Evolutionary conservation across 2,329 filamentous ascomycete species (phyloP).

Genomic region (Byssochlamys sp.): DNA sequence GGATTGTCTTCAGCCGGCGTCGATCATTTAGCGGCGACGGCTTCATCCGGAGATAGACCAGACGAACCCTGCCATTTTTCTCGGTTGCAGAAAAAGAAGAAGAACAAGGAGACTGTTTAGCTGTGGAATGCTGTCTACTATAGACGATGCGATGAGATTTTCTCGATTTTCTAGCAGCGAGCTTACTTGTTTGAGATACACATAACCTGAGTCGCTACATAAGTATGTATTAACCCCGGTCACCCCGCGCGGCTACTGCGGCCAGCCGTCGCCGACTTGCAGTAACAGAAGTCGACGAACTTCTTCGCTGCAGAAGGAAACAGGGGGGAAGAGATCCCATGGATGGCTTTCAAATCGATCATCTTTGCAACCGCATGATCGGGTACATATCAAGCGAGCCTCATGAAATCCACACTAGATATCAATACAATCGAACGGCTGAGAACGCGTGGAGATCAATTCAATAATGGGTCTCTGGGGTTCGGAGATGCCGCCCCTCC

Average conservation of each 20-base stretch:
- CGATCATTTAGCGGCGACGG: not conserved
- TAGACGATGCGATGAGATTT: not conserved
- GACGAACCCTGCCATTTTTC: not conserved
- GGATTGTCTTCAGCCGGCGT: not conserved
- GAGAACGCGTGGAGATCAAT: not conserved
- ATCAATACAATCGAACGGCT: too few species aligned
- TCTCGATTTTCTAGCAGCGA: too few species aligned
- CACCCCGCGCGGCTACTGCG: not conserved
- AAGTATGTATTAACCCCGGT: not conserved
- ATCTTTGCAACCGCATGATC: not conserved
- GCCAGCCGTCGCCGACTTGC: not conserved
- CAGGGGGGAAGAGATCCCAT: not conserved
- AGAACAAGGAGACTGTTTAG: not conserved
- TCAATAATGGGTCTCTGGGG: not conserved
- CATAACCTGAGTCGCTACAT: not conserved
- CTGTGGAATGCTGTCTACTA: not conserved
- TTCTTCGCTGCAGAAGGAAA: not conserved
- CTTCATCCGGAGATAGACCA: not conserved
- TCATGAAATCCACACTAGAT: too few species aligned
- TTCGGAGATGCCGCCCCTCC: not conserved
- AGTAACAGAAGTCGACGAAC: not conserved
- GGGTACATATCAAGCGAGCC: too few species aligned
- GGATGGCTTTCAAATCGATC: not conserved
- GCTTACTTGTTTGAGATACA: not conserved
- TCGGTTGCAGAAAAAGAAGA: not conserved